Conservation (phyloP, 2,329 filamentous ascomycete genomes). For the Zymoseptoria crescenta region DNA sequence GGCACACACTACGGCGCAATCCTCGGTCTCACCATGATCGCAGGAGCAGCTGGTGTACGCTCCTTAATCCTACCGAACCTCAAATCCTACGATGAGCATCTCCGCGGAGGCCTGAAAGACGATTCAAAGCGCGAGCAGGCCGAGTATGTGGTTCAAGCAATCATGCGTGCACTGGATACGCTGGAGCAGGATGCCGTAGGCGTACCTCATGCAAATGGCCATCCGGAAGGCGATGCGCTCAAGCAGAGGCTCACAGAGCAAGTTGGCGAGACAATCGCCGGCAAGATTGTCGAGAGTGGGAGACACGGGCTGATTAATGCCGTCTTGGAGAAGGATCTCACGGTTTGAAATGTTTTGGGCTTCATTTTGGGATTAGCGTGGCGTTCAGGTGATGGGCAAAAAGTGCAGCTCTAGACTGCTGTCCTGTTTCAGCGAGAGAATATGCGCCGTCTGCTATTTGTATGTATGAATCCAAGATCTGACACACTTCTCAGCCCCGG, state of each 20-base stretch:
- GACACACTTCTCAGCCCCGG: not conserved
- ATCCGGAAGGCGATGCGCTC: constrained; percentile 34
- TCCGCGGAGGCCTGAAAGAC: constrained; percentile 50
- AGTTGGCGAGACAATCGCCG: constrained; percentile 38
- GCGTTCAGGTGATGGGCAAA: not conserved
- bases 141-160: constrained; percentile 50
- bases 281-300: constrained; percentile 34
- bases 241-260: constrained; percentile 36
- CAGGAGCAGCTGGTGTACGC: constrained; percentile 58
- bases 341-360: constrained; percentile 14
- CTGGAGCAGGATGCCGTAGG: constrained; percentile 41
- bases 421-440: no score
- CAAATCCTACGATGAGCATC: constrained; percentile 53
- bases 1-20: constrained; percentile 86
- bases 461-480: not conserved
- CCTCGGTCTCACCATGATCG: constrained; percentile 68
- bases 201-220: constrained; percentile 31
- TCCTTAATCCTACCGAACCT: constrained; percentile 60
- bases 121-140: constrained; percentile 51
- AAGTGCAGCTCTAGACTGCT: not conserved
- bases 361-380: not conserved
- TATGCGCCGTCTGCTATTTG: no score
- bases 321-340: constrained; percentile 32
- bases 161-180: constrained; percentile 49
- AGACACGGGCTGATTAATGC: constrained; percentile 31